Evolutionary conservation across 2,329 filamentous ascomycete species (phyloP).

Genomic region (Diaporthe sp.): DNA sequence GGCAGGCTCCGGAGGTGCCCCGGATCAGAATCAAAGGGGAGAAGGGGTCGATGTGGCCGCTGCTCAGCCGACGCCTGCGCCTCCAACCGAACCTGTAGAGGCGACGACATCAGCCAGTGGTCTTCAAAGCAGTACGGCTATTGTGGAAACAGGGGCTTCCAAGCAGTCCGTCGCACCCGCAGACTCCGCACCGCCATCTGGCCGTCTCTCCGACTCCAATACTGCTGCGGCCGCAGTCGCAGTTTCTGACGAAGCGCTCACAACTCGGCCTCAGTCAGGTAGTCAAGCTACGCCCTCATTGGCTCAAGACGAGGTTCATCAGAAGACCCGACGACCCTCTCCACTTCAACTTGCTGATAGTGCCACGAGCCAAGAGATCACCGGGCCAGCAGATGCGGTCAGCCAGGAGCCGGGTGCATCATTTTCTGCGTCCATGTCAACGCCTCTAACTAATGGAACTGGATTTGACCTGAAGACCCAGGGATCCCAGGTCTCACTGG

Average conservation of each 20-base stretch:
- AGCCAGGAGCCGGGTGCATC: conserved; percentile 2
- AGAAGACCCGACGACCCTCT: conserved; percentile 11
- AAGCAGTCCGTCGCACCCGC: neutral
- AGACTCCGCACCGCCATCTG: neutral
- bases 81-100: conserved; percentile 59
- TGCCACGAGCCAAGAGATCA: neutral
- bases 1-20: conserved; percentile 39
- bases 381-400: neutral
- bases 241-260: neutral
- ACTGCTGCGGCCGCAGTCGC: neutral
- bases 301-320: conserved; percentile 3
- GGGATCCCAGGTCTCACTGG: neutral
- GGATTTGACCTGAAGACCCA: conserved; percentile 11
- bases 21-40: conserved; percentile 40
- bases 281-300: neutral
- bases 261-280: neutral
- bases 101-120: conserved; percentile 37
- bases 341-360: neutral
- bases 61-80: conserved; percentile 58
- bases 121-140: neutral
- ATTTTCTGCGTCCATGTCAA: conserved; percentile 16
- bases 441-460: neutral
- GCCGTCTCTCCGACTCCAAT: neutral
- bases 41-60: conserved; percentile 39
- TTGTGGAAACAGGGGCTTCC: neutral